Evolutionary conservation across 2,329 filamentous ascomycete genomes (phyloP).

Genomic region (Trichoderma lentiforme): DNA sequence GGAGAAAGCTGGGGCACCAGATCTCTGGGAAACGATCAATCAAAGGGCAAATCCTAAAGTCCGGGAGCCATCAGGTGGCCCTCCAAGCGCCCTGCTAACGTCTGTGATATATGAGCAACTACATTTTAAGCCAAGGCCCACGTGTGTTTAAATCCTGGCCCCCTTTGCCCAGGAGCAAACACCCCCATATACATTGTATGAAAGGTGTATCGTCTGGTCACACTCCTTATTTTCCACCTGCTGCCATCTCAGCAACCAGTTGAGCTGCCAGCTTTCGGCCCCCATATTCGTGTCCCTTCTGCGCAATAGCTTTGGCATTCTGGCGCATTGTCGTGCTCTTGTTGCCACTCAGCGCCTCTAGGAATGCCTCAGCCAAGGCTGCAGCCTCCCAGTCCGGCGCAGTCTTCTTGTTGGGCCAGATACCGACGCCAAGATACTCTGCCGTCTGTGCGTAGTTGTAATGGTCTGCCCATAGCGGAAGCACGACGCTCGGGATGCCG

Average conservation of each 20-base stretch:
- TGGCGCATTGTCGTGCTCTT: slow-evolving; percentile 19
- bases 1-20: not conserved
- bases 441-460: slow-evolving; percentile 44
- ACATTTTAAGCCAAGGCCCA: not conserved
- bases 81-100: not conserved
- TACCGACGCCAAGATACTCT: slow-evolving; percentile 42
- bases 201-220: not conserved
- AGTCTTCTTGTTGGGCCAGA: slow-evolving; percentile 35
- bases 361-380: slow-evolving; percentile 28
- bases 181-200: not conserved
- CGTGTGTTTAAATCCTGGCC: not conserved
- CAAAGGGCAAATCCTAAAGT: not conserved
- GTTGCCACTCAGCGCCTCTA: slow-evolving; percentile 22
- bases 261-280: slow-evolving; percentile 15
- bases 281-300: slow-evolving; percentile 10
- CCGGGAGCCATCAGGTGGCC: not conserved
- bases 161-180: not conserved
- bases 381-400: slow-evolving; percentile 32
- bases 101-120: not conserved
- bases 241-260: slow-evolving; percentile 11
- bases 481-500: slow-evolving; percentile 44
- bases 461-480: slow-evolving; percentile 46
- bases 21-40: not conserved
- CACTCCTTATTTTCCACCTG: not conserved
- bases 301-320: slow-evolving; percentile 23